phyloP scores from a whole-genome alignment of 305 asterid species.

The Solanum hybrid region DNA sequence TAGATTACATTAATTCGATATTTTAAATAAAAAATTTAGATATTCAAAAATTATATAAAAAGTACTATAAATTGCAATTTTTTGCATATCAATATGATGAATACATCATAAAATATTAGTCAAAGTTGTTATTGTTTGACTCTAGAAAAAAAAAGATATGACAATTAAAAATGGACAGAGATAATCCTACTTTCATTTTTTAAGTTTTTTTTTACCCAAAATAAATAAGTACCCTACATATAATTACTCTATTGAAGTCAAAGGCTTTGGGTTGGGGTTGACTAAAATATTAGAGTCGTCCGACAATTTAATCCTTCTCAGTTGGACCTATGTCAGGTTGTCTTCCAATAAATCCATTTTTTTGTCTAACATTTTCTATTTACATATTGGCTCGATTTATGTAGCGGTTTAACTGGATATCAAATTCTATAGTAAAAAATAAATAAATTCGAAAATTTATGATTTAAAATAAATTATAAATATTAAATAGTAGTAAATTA shows the following conservation, averaged over 20 bases:
- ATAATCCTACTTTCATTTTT: too few species aligned
- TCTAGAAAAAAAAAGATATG: accelerated
- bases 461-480: neutral
- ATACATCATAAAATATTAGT: too few species aligned
- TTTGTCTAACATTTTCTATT: neutral
- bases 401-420: neutral
- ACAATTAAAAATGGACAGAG: too few species aligned
- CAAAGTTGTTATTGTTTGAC: too few species aligned
- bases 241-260: neutral
- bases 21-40: too few species aligned
- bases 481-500: neutral
- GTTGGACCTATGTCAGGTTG: neutral
- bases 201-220: neutral
- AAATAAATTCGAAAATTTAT: neutral
- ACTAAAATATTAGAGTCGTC: neutral
- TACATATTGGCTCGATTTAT: neutral
- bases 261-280: neutral
- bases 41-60: too few species aligned
- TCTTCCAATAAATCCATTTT: neutral
- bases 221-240: neutral
- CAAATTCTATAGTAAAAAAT: neutral
- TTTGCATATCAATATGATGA: too few species aligned
- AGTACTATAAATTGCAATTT: too few species aligned
- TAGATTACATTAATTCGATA: too few species aligned
- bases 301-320: neutral